Conservation (phyloP, 345 rosid genomes). For the Sonneratia caseolaris region DNA sequence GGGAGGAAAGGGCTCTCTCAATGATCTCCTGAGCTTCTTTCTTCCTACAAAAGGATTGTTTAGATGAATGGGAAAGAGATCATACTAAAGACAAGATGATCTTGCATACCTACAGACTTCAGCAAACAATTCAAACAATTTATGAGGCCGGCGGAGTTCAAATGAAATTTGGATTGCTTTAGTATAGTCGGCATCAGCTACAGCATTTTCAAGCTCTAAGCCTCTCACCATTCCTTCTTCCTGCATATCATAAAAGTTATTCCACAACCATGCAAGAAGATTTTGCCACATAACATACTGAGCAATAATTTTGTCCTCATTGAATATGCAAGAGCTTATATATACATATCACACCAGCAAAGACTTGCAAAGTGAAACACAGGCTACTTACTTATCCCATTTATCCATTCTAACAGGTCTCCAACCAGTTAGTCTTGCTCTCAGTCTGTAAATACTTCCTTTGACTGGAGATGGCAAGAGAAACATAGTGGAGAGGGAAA, state of each 20-base stretch:
- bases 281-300: not conserved
- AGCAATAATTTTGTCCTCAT: not conserved
- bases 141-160: constrained; percentile 78
- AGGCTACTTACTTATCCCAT: not conserved
- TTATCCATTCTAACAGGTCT: not conserved
- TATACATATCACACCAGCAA: not conserved
- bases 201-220: constrained; percentile 86
- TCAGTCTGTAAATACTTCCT: not conserved
- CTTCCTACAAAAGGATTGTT: constrained; percentile 34
- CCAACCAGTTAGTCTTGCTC: not conserved
- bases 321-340: not conserved
- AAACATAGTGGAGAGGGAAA: not conserved
- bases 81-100: constrained; percentile 4
- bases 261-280: not conserved
- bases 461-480: not conserved
- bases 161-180: constrained; percentile 80
- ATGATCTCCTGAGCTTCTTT: constrained; percentile 41
- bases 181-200: constrained; percentile 60
- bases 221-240: constrained; percentile 68
- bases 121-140: constrained; percentile 60
- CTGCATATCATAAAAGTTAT: constrained; percentile 26
- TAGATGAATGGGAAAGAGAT: constrained; percentile 3
- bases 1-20: constrained; percentile 52
- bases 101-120: constrained; percentile 60
- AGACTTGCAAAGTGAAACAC: not conserved